Evolutionary conservation across 2,329 filamentous ascomycete genomes (phyloP).

Genomic region (Clathrospora elynae): DNA sequence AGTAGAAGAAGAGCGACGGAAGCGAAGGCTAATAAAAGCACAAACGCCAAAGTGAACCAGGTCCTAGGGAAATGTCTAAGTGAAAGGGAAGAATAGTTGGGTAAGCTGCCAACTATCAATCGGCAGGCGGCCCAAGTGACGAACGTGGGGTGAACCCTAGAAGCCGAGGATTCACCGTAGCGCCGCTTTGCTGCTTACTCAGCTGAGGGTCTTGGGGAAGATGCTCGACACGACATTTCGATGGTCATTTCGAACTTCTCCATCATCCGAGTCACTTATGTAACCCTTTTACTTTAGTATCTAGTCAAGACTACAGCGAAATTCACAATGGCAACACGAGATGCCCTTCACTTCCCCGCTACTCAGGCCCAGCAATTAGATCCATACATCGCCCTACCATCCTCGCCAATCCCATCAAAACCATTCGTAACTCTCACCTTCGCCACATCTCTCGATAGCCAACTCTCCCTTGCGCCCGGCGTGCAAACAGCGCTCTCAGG

Average conservation of each 20-base stretch:
- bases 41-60: slow-evolving; percentile 22
- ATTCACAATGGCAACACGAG: slow-evolving; percentile 23
- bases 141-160: slow-evolving; percentile 20
- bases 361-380: slow-evolving; percentile 55
- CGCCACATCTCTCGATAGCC: slow-evolving; percentile 85
- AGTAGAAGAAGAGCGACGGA: slow-evolving; percentile 2
- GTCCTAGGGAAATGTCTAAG: slow-evolving; percentile 13
- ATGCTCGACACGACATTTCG: too few species aligned
- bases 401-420: slow-evolving; percentile 13
- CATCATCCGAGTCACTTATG: too few species aligned
- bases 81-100: slow-evolving; percentile 12
- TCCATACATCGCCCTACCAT: slow-evolving; percentile 54
- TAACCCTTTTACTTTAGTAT: too few species aligned
- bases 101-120: slow-evolving; percentile 22
- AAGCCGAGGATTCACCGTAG: slow-evolving; percentile 16
- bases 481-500: slow-evolving; percentile 84
- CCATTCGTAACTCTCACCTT: slow-evolving; percentile 74
- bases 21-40: slow-evolving; percentile 10
- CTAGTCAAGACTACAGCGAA: neutral
- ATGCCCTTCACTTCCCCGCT: slow-evolving; percentile 49
- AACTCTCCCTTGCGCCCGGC: slow-evolving; percentile 75
- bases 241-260: too few species aligned
- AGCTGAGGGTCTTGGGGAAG: too few species aligned
- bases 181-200: slow-evolving; percentile 19
- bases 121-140: slow-evolving; percentile 19